Evolutionary conservation across 495 filamentous ascomycete genomes (phyloP).

Genomic region (Acidiella bohemica): DNA sequence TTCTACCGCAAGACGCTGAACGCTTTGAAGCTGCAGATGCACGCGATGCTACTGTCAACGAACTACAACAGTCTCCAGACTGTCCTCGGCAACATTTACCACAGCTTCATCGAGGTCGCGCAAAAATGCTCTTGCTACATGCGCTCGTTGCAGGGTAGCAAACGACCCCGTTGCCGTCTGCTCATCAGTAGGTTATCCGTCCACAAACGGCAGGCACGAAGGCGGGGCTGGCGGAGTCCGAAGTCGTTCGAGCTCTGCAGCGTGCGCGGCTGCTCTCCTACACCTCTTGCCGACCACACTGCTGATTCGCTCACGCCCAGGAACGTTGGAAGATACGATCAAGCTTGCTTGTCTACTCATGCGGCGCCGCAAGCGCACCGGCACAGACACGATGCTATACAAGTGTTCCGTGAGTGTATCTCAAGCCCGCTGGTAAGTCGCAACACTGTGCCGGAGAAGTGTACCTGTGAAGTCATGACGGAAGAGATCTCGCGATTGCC

Average conservation of each 20-base stretch:
- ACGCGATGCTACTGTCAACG: constrained; percentile 82
- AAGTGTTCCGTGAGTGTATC: constrained; percentile 44
- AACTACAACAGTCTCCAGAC: constrained; percentile 55
- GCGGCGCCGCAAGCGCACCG: constrained; percentile 38
- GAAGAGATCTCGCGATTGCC: no score
- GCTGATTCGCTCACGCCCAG: no score
- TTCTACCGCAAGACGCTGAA: constrained; percentile 70
- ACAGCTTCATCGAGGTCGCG: constrained; percentile 59
- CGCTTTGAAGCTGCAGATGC: constrained; percentile 73
- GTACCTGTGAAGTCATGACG: no score
- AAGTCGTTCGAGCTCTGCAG: no score
- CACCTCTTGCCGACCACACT: no score
- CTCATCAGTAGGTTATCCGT: constrained; percentile 43
- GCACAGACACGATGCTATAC: constrained; percentile 36
- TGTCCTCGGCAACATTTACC: constrained; percentile 60
- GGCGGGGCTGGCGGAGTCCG: no score
- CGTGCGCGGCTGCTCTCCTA: no score
- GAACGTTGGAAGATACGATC: constrained; percentile 52
- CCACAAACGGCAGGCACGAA: no score
- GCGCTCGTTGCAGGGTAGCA: constrained; percentile 42
- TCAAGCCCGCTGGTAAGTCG: constrained; percentile 57
- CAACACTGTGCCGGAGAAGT: no score
- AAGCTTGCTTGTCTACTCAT: constrained; percentile 52
- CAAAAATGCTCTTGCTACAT: constrained; percentile 76
- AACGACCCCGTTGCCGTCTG: constrained; percentile 40